Evolutionary conservation across 306 rosid species (phyloP).

Genomic region (Vicia faba): DNA sequence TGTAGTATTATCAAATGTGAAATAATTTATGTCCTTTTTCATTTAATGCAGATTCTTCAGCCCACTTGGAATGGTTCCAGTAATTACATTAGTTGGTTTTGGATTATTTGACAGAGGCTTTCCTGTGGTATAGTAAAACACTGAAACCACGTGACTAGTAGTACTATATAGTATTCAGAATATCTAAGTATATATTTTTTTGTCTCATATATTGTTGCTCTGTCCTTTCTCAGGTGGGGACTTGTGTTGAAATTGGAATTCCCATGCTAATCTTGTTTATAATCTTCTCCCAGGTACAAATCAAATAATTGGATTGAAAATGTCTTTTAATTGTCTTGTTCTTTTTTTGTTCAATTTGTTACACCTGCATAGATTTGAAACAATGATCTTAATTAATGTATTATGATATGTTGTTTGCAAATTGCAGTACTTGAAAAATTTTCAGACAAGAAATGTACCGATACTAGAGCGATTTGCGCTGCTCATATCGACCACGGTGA

Average conservation of each 20-base stretch:
- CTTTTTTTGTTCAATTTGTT: conserved; percentile 1
- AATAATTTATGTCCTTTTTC: conserved; percentile 21
- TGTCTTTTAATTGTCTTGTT: not conserved
- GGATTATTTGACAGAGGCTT: conserved; percentile 98
- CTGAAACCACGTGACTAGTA: conserved; percentile 15
- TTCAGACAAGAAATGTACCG: conserved; percentile 69
- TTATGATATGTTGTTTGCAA: conserved; percentile 17
- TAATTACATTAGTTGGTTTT: conserved; percentile 90
- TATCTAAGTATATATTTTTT: not conserved
- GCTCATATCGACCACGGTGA: conserved; percentile 70
- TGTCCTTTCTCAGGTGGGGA: conserved; percentile 74
- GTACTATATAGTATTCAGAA: conserved; percentile 5
- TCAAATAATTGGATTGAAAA: not conserved
- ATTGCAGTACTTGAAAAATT: conserved; percentile 70
- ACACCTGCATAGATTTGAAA: not conserved
- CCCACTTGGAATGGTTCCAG: conserved; percentile 99
- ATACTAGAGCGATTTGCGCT: conserved; percentile 80
- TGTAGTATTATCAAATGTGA: too few species aligned
- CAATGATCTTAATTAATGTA: not conserved
- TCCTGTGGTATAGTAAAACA: conserved; percentile 66
- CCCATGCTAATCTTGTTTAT: conserved; percentile 89
- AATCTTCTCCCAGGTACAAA: conserved; percentile 80
- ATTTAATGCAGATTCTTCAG: conserved; percentile 80
- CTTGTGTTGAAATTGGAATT: conserved; percentile 93
- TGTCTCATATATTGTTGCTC: not conserved